Evolutionary conservation across 768 basidiomycete species (phyloP).

Genomic region (Chiua virens): DNA sequence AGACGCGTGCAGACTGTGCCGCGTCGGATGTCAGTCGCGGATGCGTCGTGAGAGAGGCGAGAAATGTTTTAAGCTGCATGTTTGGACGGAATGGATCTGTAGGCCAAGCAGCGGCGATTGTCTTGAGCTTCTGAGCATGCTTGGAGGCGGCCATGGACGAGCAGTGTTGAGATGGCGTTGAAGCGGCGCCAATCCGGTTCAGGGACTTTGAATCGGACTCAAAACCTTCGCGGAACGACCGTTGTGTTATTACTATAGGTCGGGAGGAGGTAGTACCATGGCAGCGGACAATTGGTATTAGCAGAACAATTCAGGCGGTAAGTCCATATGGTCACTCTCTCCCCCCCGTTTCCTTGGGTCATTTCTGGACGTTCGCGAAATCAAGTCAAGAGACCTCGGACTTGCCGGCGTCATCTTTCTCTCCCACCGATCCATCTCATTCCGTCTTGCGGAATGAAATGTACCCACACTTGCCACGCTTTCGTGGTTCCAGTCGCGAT

Average conservation of each 20-base stretch:
- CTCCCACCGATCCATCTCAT: neutral
- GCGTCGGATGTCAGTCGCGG: conserved; percentile 64
- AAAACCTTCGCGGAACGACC: conserved; percentile 24
- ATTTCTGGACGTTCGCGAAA: too few species aligned
- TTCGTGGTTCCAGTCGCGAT: neutral
- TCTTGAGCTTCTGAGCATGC: conserved; percentile 48
- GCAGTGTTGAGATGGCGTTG: too few species aligned
- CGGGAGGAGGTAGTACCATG: too few species aligned
- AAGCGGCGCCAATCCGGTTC: neutral
- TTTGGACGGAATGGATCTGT: conserved; percentile 76
- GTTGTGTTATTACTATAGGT: too few species aligned
- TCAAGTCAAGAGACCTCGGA: too few species aligned
- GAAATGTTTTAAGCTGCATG: conserved; percentile 66
- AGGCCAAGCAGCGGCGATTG: conserved; percentile 64
- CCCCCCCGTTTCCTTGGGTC: too few species aligned
- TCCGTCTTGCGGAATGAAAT: neutral
- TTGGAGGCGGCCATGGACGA: conserved; percentile 33
- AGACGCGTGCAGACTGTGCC: conserved; percentile 55
- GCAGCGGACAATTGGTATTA: too few species aligned
- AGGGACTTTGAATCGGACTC: conserved; percentile 20
- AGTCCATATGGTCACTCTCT: too few species aligned
- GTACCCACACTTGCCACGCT: conserved; percentile 4
- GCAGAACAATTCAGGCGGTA: too few species aligned
- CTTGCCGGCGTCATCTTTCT: too few species aligned
- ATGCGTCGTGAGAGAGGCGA: conserved; percentile 63